These are phyloP conservation scores for Lentinula lateritia DNA, from an alignment of 768 basidiomycete species.

Conservation along the genomic window DNA sequence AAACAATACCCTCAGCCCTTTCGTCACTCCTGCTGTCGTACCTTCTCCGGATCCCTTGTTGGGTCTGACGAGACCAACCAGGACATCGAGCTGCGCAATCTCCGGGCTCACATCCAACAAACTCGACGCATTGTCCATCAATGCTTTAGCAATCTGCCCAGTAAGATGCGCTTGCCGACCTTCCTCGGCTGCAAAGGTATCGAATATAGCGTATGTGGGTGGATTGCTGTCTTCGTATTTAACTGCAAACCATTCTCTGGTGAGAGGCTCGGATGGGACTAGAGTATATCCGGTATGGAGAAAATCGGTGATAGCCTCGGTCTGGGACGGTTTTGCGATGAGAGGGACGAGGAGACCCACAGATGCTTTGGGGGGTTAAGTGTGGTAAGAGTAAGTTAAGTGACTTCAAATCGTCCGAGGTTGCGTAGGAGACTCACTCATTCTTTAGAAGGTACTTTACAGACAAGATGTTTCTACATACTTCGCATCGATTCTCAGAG, in stretches of 20 bases:
- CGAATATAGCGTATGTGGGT: slow-evolving; percentile 30
- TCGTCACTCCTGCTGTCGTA: slow-evolving; percentile 20
- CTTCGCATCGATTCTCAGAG: too few species aligned
- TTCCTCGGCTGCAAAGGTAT: slow-evolving; percentile 29
- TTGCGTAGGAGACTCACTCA: background rate
- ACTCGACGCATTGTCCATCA: slow-evolving; percentile 23
- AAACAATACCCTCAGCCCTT: slow-evolving; percentile 27
- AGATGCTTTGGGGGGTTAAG: background rate
- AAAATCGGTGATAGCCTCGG: slow-evolving; percentile 21
- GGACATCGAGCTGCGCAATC: slow-evolving; percentile 20
- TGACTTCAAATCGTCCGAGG: too few species aligned
- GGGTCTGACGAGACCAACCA: slow-evolving; percentile 25
- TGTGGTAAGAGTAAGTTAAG: background rate
- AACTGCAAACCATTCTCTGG: slow-evolving; percentile 33
- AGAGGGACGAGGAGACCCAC: slow-evolving; percentile 23
- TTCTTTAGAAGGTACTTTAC: background rate
- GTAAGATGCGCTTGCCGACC: slow-evolving; percentile 28
- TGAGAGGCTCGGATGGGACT: slow-evolving; percentile 26
- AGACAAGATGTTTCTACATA: too few species aligned
- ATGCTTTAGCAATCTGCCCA: slow-evolving; percentile 29
- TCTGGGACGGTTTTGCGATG: slow-evolving; percentile 18
- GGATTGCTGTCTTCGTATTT: slow-evolving; percentile 20
- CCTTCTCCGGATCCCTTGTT: slow-evolving; percentile 6
- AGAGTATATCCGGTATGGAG: slow-evolving; percentile 22
- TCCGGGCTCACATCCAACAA: slow-evolving; percentile 23